Base-by-base conservation (phyloP, 495 filamentous ascomycete genomes). In the Hypoxylon rickii region DNA sequence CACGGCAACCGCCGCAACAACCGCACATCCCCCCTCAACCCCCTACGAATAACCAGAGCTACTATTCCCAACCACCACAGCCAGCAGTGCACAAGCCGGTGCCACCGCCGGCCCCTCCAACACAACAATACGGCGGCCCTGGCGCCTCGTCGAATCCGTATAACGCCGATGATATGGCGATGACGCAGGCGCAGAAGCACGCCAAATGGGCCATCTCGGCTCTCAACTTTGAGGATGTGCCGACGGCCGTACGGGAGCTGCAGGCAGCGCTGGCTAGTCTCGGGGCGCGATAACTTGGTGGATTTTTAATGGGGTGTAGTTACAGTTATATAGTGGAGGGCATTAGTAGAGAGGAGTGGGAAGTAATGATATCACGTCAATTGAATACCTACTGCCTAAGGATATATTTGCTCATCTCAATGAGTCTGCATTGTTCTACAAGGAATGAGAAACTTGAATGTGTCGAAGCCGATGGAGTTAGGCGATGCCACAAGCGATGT, bases 121-220 rank as follows among this genome's bases (percentile, higher is more conserved):
- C 44, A 10, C 66, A 63, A 37, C 66, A 61, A 18, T 53, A 63
- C 24, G 44, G 53, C 6, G 50, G 49, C 7, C 34, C 38, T 29
- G 41, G 24, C 12, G 55, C 32, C 22, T 29, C 54, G 8, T 40
- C 60, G 6, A 55, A 43, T 31, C 17, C 33, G 39, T 49, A 43
- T 15, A 62, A 65, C 37, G 45, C 78, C 0, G 91, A 97, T 66
- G 91, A 96, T 65, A 78, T 83, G 55, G 76, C 89, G 2, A 89
- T 96, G 22, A 65, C 80, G 2, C 78, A 82, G 53, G 94, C 94
- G 7, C 91, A 96, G 68, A 98, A 97, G 63, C 94, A 96, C 75
- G 93, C 94, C 0, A 90, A 87, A 64, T 98, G 92, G 92, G 95
- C 94, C 0, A 92, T 97, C 24, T 97, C 94, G 16, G 94, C 94